A percentile compares a stretch with the other conserved stretches of the same genome.
Evolutionary conservation across 495 filamentous ascomycete genomes (phyloP).

Genomic region (Lasiosphaeria ovina): DNA sequence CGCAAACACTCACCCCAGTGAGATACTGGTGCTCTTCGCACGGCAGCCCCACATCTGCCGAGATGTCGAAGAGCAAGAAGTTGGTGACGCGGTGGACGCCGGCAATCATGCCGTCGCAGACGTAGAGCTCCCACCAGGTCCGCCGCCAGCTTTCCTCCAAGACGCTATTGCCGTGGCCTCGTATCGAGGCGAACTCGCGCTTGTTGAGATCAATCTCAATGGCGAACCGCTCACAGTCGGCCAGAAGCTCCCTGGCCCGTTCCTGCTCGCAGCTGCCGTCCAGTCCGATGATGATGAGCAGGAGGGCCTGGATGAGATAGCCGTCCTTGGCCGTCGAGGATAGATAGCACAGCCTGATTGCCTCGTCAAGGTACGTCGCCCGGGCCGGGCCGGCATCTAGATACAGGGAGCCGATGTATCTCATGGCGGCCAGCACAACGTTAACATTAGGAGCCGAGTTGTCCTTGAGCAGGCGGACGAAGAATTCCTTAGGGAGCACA

Average conservation of each 20-base stretch:
- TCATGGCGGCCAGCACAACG: constrained; percentile 59
- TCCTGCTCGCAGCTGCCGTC: constrained; percentile 70
- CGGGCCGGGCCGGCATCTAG: constrained; percentile 48
- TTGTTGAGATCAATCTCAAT: constrained; percentile 75
- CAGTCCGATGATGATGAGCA: constrained; percentile 73
- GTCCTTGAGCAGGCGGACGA: constrained; percentile 46
- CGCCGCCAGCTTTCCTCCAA: constrained; percentile 73
- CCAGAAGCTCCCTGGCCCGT: constrained; percentile 63
- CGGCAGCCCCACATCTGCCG: constrained; percentile 62
- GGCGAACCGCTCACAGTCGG: constrained; percentile 64
- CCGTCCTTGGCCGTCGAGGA: constrained; percentile 54
- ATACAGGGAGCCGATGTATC: constrained; percentile 66
- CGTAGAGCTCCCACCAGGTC: constrained; percentile 90
- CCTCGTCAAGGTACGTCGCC: constrained; percentile 56
- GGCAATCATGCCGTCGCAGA: constrained; percentile 68
- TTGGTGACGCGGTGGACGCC: constrained; percentile 56
- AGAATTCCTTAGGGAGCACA: constrained; percentile 49
- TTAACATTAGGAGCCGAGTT: constrained; percentile 32
- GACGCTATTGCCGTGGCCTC: constrained; percentile 47
- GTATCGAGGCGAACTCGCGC: constrained; percentile 44
- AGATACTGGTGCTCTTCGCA: constrained; percentile 74
- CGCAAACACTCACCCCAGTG: constrained; percentile 52
- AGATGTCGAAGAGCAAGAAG: constrained; percentile 55
- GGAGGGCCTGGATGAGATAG: constrained; percentile 71
- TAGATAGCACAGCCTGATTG: constrained; percentile 52